Percentiles rank a stretch among this genome's conserved stretches.
phyloP scores from a whole-genome alignment of 2,329 filamentous ascomycete genomes.

The Beauveria scarabaeidicola region DNA sequence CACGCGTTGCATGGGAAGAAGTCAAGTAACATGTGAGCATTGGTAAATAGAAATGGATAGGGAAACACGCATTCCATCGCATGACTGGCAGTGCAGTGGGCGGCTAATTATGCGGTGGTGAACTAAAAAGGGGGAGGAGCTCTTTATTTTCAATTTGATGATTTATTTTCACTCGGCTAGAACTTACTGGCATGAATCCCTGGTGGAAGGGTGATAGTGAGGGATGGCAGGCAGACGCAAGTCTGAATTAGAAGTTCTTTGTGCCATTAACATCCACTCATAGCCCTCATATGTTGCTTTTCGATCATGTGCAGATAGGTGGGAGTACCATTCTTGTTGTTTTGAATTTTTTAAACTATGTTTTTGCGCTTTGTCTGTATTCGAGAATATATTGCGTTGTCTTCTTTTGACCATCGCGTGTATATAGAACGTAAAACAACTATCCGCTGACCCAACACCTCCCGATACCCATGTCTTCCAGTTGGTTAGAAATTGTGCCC shows the following conservation, averaged over 20 bases:
- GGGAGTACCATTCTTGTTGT: slow-evolving; percentile 4
- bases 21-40: slow-evolving; percentile 18
- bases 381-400: background rate
- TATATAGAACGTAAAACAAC: background rate
- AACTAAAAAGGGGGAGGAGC: background rate
- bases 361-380: background rate
- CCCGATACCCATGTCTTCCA: background rate
- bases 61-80: background rate
- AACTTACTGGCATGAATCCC: background rate
- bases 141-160: background rate
- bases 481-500: background rate
- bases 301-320: background rate
- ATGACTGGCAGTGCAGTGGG: background rate
- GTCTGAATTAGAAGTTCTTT: background rate
- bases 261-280: background rate
- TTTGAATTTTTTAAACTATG: background rate
- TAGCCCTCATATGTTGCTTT: background rate
- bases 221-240: no score
- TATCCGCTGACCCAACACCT: background rate
- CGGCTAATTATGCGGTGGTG: background rate
- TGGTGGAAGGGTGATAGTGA: background rate
- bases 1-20: slow-evolving; percentile 41
- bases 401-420: background rate
- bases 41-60: background rate
- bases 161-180: background rate